Base-by-base conservation (phyloP, 2,329 filamentous ascomycete species). In the Claviceps sp. region DNA sequence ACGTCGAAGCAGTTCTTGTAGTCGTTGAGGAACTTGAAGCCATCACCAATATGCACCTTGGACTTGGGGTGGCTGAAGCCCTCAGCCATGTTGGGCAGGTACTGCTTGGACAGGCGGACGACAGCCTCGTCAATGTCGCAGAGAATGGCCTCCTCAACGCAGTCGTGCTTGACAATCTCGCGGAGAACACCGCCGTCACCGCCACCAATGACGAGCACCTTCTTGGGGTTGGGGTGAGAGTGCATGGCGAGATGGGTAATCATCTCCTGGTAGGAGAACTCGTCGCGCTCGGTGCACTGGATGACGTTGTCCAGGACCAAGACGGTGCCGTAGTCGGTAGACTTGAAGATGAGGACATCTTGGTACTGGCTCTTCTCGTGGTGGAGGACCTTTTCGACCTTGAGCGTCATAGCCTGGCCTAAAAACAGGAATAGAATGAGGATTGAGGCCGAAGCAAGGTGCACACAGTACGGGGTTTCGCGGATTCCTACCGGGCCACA, bases 241-340 rank as follows among this genome's bases (percentile, higher is more conserved):
- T 95, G 93, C 85, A 98, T 88, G 73, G 89, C 93, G 61, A 98
- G 80, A 74, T 98, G 89, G 62, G 91, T 90, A 73, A 98, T 98
- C 93, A 98, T 98, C 81, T 98, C 93, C 79, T 98, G 93, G 82
- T 95, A 95, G 63, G 90, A 88, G 79, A 97, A 98, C 77, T 98
- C 93, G 68, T 98, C 89, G 60, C 91, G 85, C 82, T 98, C 93
- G 61, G 93, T 97, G 81, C 84, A 89, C 75, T 98, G 93, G 71
- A 98, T 95, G 69, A 96, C 93, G 69, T 97, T 97, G 80, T 98
- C 93, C 61, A 98, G 82, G 57, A 98, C 91, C 54, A 98, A 80
- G 56, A 97, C 91, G 66, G 83, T 95, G 71, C 93, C 93, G 71
- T 97, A 86, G 79, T 97, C 83, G 76, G 85, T 95, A 62, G 88